Evolutionary conservation across 352 stramenopile genomes (phyloP), one percentile per base, ranked within the genome.

Genomic region (Elongisporangium anandrum): DNA sequence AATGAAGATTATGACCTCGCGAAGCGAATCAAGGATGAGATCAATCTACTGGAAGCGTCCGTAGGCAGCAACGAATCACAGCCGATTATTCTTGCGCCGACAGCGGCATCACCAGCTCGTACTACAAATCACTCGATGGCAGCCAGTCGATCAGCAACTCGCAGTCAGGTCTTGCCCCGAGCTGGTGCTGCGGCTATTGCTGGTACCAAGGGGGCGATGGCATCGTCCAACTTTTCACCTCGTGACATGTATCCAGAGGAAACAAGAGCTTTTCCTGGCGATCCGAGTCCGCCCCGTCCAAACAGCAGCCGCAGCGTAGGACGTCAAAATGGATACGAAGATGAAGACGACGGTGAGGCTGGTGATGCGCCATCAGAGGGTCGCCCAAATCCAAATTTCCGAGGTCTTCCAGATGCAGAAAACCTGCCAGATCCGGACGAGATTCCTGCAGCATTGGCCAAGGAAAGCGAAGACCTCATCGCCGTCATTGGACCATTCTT

Each of bases 1-100:
- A 90, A 85, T 22, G 93, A 98, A 67, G 92, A 98, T 61, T 98
- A 98, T 55, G 92, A 98, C 56, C 56, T 82, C 17, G 93, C 93
- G 21, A 96, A 97, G 68, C 73, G 76, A 17, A 82, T 98, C 39
- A 98, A 98, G 61, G 72, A 91, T 47, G 86, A 96, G 56, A 95
- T 97, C 45, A 64, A 54, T 1, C 66, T 78, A 59, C 63, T 97
- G 2, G 82, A 95, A 51, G 81, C 60, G 1, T 80, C 77, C 0
- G 75, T 88, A 0, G 69, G 62, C 5, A 88, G 75, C 56, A 87
- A 88, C 52, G 76, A 88, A 54, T 72, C 72, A 1, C 76, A 89
- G 55, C 77, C 79, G 22, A 89, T 89, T 51, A 15, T 87, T 52
- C 61, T 67, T 23, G 57, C 79, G 16, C 63, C 29, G 19, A 21